Evolutionary conservation across 371 early-diverging fungal genomes (phyloP), one percentile per base, ranked within the genome.

Genomic region (Conidiobolus incongruus): DNA sequence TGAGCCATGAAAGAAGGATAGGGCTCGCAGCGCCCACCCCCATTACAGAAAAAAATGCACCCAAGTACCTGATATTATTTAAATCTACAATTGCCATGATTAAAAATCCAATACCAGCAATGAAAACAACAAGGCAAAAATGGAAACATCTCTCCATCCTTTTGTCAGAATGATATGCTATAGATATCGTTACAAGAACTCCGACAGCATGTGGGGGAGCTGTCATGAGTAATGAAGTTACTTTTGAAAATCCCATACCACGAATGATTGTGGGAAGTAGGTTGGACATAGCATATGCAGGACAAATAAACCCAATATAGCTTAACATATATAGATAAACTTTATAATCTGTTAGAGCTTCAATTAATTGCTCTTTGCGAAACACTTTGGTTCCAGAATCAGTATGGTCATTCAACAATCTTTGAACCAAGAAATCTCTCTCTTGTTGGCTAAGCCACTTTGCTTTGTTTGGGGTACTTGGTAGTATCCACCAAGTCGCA

Each of bases 251-350:
- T 0, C 45, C 45, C 22, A 45, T 12, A 17, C 63, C 58, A 15
- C 54, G 54, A 49, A 77, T 68, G 43, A 80, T 72, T 39, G 73
- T 69, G 1, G 81, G 74, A 40, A 77, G 45, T 42, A 73, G 77
- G 15, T 71, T 55, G 45, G 60, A 55, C 30, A 73, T 49, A 34
- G 71, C 63, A 49, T 69, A 65, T n/a, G 72, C 56, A 1, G 75
- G 72, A 21, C 61, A 67, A 16, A 67, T 50, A n/a, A 63, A 54
- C 31, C 72, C 66, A n/a, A 75, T 59, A 47, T 69, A 68, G 19
- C 62, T 48, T 0, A 65, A 35, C 6, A 57, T 49, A 36, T 64
- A 60, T 38, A 61, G 31, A 28, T 66, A 73, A 0, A 64, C 61
- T 44, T 61, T 62, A 48, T 53, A 62, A 40, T 77, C 75, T 4